Percentiles rank a stretch among this genome's conserved stretches.
These are phyloP conservation scores for Chaetothyriales sp. DNA, from an alignment of 2,329 filamentous ascomycete genomes.

Conservation along the genomic window DNA sequence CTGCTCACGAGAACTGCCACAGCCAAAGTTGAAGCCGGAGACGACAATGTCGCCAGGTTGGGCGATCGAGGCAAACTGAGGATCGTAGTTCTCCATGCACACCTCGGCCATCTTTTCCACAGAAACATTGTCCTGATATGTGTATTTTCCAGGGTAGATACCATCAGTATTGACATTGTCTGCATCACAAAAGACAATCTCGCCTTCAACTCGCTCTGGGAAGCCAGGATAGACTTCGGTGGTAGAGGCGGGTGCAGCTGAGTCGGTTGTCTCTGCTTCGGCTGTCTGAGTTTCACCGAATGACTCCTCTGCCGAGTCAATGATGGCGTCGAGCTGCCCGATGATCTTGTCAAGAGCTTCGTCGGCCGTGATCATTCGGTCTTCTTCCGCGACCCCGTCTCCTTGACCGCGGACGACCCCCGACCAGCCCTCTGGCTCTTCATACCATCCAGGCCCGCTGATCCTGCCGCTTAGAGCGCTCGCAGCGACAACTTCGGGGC, in stretches of 20 bases:
- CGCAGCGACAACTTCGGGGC: constrained; percentile 81
- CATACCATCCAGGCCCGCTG: constrained; percentile 59
- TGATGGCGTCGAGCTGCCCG: constrained; percentile 48
- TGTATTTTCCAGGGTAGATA: constrained; percentile 85
- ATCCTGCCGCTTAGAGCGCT: constrained; percentile 51
- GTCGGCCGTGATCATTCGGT: constrained; percentile 51
- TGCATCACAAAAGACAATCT: constrained; percentile 75
- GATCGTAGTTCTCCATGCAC: constrained; percentile 90
- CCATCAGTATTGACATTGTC: constrained; percentile 85
- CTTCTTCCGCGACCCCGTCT: constrained; percentile 47
- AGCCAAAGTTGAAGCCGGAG: constrained; percentile 77
- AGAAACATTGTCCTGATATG: constrained; percentile 73
- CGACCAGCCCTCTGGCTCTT: constrained; percentile 53
- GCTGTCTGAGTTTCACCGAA: constrained; percentile 22
- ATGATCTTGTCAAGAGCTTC: constrained; percentile 59
- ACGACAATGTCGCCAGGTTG: constrained; percentile 66
- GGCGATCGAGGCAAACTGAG: constrained; percentile 48
- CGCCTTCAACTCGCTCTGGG: constrained; percentile 64
- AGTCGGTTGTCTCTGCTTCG: background rate
- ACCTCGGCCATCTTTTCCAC: constrained; percentile 70
- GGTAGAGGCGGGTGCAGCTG: background rate
- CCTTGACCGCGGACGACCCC: constrained; percentile 52
- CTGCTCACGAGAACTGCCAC: constrained; percentile 66
- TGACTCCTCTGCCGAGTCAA: constrained; percentile 38
- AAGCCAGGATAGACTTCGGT: constrained; percentile 75